Base-by-base conservation (phyloP, 371 early-diverging fungal species). In the Rhizomucor pusillus region DNA sequence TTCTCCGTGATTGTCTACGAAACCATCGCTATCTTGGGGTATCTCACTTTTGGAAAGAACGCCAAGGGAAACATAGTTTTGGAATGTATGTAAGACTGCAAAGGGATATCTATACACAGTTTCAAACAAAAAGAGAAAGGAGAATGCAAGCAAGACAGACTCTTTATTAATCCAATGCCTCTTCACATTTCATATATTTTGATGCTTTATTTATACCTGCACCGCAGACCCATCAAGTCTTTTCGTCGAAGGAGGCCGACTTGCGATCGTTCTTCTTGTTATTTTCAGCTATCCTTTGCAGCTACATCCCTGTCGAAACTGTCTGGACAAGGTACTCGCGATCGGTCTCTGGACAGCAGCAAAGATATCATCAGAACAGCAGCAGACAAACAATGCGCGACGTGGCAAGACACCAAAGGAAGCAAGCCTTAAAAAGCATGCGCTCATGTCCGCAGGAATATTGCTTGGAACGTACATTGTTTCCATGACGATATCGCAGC, bases 261-360 rank as follows among this genome's bases (percentile, higher is more conserved):
- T 92, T 1, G 90, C 96, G 3, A 91, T 98, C 50, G 92, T 94
- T 1, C 62, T 98, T 9, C 81, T 97, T 16, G 93, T 98, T 50
- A 62, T 94, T 36, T 91, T 98, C 57, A 93, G 94, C 2, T 98
- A 94, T 80, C 99, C 99, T 5, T 76, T 99, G 10, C 99, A 99
- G 71, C 80, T 89, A 47, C 94, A 97, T 60, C 99, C 99, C 3
- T 91, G 92, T 56, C 85, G 99, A 46, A 89, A 83, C 5, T 94
- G 93, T 29, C 67, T 98, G 20, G 90, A 92, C 66, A 97, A 95
- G 66, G 84, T 97, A 1, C 49, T 90, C 5, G 7, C 29, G 7
- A n/a, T n/a, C n/a, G n/a, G n/a, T n/a, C 62, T 54, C 55, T 49
- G 62, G 7, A 47, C 65, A 11, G 51, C 60, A n/a, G 60, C 59